Conservation (phyloP, 345 rosid species). For the Acer yangbiense region DNA sequence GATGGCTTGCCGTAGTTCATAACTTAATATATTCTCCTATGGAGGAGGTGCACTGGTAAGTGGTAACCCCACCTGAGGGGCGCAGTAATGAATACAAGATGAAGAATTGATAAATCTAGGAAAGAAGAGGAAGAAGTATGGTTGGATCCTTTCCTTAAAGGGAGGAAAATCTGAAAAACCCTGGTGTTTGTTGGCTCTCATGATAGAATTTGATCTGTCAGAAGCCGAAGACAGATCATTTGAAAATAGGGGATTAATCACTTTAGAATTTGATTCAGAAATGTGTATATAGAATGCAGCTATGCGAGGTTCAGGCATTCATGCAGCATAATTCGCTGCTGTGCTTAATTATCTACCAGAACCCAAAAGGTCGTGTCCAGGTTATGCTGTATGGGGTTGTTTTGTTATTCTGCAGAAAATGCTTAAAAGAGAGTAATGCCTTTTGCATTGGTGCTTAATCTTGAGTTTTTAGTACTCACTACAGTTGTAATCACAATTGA, state of each 20-base stretch:
- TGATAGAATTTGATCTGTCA: slow-evolving; percentile 5
- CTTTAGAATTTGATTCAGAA: slow-evolving; percentile 1
- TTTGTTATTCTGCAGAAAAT: not conserved
- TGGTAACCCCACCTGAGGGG: not conserved
- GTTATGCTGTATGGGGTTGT: not conserved
- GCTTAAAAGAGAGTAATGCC: not conserved
- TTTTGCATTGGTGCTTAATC: not conserved
- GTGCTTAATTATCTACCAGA: not conserved
- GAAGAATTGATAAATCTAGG: no score
- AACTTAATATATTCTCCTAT: not conserved
- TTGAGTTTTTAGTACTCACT: not conserved
- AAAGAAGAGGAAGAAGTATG: not conserved
- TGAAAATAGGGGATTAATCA: not conserved
- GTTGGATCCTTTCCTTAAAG: not conserved
- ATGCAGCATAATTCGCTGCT: not conserved
- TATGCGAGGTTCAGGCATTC: not conserved
- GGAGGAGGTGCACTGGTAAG: not conserved
- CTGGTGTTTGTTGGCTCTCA: not conserved
- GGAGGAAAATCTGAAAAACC: not conserved
- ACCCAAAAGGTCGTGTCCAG: not conserved
- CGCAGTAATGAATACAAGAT: not conserved
- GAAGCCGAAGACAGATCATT: not conserved
- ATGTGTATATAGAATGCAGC: not conserved
- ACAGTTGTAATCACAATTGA: not conserved
- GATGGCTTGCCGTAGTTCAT: no score